A percentile compares a stretch with the other conserved stretches of the same genome.
Conservation (phyloP, 306 rosid genomes). For the Pachyrhizus erosus region DNA sequence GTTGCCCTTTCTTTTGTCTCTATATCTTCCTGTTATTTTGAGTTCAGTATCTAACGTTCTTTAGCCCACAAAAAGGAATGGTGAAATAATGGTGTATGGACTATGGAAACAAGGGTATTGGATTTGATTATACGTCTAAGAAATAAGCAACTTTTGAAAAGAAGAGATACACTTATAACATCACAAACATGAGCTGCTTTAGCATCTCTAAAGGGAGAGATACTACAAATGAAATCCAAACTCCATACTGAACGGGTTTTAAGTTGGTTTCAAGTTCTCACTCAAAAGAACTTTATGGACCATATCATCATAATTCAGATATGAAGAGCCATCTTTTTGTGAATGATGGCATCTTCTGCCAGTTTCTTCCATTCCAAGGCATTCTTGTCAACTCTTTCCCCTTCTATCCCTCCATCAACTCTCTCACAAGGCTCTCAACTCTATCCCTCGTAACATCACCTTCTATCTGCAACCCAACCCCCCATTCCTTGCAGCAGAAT, state of each 20-base stretch:
- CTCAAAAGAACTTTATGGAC: background rate
- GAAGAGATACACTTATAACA: background rate
- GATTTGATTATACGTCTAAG: too few species aligned
- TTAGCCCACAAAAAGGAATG: too few species aligned
- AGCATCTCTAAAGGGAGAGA: background rate
- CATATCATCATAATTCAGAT: constrained; percentile 5
- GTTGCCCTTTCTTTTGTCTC: too few species aligned
- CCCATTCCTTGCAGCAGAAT: constrained; percentile 26
- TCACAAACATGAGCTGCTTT: background rate
- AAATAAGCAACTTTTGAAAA: background rate
- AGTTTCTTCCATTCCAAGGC: constrained; percentile 36
- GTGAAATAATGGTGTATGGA: background rate
- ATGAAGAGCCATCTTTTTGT: constrained; percentile 4
- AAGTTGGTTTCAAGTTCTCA: constrained; percentile 2
- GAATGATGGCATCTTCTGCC: background rate
- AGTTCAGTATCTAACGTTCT: too few species aligned
- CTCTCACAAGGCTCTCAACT: constrained; percentile 22
- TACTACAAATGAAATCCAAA: constrained; percentile 4
- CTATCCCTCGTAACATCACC: constrained; percentile 21
- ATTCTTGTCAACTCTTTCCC: constrained; percentile 10
- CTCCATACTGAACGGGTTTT: background rate
- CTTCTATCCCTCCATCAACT: constrained; percentile 24
- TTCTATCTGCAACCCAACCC: constrained; percentile 34
- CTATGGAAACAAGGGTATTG: too few species aligned
- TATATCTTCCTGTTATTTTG: too few species aligned